phyloP scores from a whole-genome alignment of 208 protist species.

The Wallacemonas rigidus region DNA sequence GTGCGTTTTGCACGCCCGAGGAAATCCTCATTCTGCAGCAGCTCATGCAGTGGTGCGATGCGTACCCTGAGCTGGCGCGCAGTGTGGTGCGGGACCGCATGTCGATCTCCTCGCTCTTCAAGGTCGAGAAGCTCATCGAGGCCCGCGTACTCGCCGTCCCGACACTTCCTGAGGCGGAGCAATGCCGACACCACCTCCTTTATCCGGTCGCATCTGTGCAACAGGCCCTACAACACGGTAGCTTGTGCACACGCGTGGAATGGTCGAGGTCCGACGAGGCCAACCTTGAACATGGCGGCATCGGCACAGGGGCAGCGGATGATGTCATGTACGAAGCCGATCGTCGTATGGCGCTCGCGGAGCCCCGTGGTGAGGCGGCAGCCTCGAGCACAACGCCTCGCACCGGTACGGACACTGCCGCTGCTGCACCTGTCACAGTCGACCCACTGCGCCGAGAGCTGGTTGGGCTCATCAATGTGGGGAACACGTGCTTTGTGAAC shows the following conservation, averaged over 20 bases:
- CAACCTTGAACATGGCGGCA: not conserved
- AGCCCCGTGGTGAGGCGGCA: too few relatives aligned
- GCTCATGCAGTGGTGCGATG: constrained; percentile 11
- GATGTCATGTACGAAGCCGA: too few relatives aligned
- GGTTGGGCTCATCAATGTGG: constrained; percentile 55
- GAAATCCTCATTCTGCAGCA: constrained; percentile 1
- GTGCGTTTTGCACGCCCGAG: constrained; percentile 1
- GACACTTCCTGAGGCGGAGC: not conserved
- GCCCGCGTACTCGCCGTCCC: constrained; percentile 12
- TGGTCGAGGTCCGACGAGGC: not conserved
- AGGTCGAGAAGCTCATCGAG: constrained; percentile 40
- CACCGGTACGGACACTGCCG: not conserved
- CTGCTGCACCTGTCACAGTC: not conserved
- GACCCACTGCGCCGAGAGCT: constrained; percentile 17
- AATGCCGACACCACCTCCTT: not conserved
- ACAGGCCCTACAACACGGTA: not conserved
- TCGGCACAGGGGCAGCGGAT: too few relatives aligned
- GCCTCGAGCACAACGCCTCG: too few relatives aligned
- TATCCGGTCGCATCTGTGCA: not conserved
- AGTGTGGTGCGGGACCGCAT: constrained; percentile 5
- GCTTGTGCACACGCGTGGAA: not conserved
- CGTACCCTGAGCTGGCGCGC: constrained; percentile 2
- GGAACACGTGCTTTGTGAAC: constrained; percentile 76
- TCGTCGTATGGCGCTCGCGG: too few relatives aligned
- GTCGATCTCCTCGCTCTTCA: constrained; percentile 24